Evolutionary conservation across 1,284 basidiomycete genomes (phyloP).

Genomic region (Pseudozyma tsukubaensis): DNA sequence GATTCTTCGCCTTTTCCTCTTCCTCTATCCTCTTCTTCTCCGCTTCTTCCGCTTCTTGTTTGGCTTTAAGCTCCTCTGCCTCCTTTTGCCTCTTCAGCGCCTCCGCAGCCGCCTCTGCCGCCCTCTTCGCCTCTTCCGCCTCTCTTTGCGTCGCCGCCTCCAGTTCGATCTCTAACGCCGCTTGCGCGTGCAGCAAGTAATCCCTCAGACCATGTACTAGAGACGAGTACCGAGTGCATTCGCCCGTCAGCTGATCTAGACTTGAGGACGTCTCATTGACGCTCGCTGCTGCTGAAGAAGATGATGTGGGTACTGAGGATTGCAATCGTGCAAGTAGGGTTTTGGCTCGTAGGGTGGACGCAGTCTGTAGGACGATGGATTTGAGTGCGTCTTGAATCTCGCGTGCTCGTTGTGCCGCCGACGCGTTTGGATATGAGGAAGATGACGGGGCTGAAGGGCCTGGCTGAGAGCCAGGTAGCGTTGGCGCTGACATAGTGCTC

Average conservation of each 20-base stretch:
- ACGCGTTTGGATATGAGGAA: neutral
- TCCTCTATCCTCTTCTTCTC: constrained; percentile 1
- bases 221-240: constrained; percentile 40
- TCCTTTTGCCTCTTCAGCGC: constrained; percentile 30
- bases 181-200: constrained; percentile 46
- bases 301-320: constrained; percentile 10
- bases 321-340: constrained; percentile 35
- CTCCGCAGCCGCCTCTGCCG: constrained; percentile 34
- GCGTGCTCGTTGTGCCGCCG: constrained; percentile 26
- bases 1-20: neutral
- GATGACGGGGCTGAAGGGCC: constrained; percentile 13
- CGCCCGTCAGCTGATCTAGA: constrained; percentile 33
- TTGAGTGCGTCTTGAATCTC: constrained; percentile 45
- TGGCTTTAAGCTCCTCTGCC: constrained; percentile 17
- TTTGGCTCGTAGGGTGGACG: constrained; percentile 40
- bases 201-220: constrained; percentile 41
- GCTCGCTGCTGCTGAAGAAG: constrained; percentile 12
- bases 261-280: constrained; percentile 23
- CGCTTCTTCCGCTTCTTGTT: constrained; percentile 14
- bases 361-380: constrained; percentile 46
- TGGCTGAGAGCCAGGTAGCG: constrained; percentile 14
- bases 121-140: constrained; percentile 29
- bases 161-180: constrained; percentile 43
- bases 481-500: constrained; percentile 28
- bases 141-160: constrained; percentile 46